Base-by-base conservation (phyloP, 345 rosid species). In the Aethionema arabicum region DNA sequence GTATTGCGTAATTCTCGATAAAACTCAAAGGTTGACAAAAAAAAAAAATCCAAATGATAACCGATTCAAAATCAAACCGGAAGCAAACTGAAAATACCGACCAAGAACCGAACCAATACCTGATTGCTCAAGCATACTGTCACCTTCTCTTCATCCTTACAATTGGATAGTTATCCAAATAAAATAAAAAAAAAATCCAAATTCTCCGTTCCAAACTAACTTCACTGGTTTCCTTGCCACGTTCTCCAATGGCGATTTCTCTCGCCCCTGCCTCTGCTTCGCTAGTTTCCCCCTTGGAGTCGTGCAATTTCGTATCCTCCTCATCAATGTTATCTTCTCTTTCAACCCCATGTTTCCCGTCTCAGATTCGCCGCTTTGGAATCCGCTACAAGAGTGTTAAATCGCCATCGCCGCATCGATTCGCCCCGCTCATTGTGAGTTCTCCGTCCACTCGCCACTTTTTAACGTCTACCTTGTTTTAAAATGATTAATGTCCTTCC, bases 241-340 rank as follows among this genome's bases (percentile, higher is more conserved):
- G 51, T 37, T 56, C 51, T 50, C 11, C 77, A 62, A 83, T 83
- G 93, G 83, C 89, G 82, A 72, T 76, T 59, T 77, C 78, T 9
- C 57, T 84, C 32, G 61, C 79, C 2, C 76, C 81, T 5, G 47
- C 83, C 4, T 56, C 69, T 29, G 6, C 66, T 37, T 63, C 72
- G 69, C 56, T 75, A 7, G 59, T 58, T 65, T 66, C 59, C 53
- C 0, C 68, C 7, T 52, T 29, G 9, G 33, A 56, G 3, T 35
- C 58, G 1, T 11, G 9, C 56, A 37, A 58, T 32, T 47, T 59
- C 31, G 15, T 67, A 5, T 49, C 68, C 15, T 33, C 56, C 16
- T 62, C 71, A 13, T 47, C 70, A 9, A 74, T 58, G 29, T 43
- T 70, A 12, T 66, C 72, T 42, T 68, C 76, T 30, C 62, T 60